Conservation (phyloP, 345 rosid species). For the rapeseed (Brassica napus) region DNA sequence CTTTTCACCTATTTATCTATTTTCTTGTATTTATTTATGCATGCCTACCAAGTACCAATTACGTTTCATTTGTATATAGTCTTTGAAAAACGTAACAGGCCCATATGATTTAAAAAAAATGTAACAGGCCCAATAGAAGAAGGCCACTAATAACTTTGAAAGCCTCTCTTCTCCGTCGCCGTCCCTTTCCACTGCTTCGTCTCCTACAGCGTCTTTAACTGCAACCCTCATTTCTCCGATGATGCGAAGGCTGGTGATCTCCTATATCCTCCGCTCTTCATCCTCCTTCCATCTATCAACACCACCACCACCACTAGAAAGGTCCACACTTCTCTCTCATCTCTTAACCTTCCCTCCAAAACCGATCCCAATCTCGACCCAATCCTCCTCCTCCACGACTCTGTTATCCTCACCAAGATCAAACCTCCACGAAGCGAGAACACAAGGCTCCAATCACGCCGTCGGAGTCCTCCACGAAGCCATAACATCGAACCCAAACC, state of each 20-base stretch:
- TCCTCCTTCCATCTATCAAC: background rate
- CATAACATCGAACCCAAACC: slow-evolving; percentile 47
- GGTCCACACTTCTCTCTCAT: slow-evolving; percentile 5
- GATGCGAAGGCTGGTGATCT: slow-evolving; percentile 33
- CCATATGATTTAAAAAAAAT: background rate
- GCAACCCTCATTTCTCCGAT: background rate
- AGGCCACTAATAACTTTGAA: slow-evolving; percentile 10
- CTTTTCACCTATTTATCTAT: too few species aligned
- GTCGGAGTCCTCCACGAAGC: slow-evolving; percentile 52
- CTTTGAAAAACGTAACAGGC: background rate
- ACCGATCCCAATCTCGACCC: background rate
- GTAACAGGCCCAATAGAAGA: background rate
- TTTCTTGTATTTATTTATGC: background rate
- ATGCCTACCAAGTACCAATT: background rate
- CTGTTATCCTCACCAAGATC: background rate
- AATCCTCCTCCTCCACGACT: slow-evolving; percentile 33
- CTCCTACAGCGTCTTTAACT: too few species aligned
- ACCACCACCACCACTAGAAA: background rate
- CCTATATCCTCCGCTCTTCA: background rate
- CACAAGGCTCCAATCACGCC: slow-evolving; percentile 34
- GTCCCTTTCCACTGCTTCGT: background rate
- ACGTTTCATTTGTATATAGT: background rate
- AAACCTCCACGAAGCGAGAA: background rate
- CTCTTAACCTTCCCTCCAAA: background rate
- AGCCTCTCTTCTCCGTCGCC: background rate